Evolutionary conservation across 768 basidiomycete species (phyloP).

Genomic region (Mycena metata): DNA sequence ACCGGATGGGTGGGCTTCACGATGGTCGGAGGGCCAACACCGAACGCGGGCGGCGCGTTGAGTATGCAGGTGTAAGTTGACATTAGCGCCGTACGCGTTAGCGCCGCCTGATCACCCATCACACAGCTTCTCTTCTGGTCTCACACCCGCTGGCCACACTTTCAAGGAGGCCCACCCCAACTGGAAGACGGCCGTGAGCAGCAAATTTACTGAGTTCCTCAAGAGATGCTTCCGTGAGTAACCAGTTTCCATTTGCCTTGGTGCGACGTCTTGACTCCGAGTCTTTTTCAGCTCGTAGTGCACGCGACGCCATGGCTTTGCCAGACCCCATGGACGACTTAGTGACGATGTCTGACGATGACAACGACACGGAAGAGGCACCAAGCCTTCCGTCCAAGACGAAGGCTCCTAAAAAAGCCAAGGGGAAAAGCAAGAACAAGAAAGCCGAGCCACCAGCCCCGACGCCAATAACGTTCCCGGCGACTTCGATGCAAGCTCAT

Average conservation of each 20-base stretch:
- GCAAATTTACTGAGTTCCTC: neutral
- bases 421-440: too few species aligned
- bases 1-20: conserved; percentile 11
- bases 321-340: neutral
- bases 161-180: conserved; percentile 18
- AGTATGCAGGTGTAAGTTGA: conserved; percentile 11
- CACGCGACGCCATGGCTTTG: conserved; percentile 16
- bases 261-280: too few species aligned
- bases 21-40: conserved; percentile 14
- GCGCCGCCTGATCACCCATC: neutral
- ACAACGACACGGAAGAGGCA: neutral
- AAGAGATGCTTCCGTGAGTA: conserved; percentile 15
- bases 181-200: neutral
- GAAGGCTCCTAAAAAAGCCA: too few species aligned
- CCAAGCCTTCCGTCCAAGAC: too few species aligned
- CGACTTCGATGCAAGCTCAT: too few species aligned
- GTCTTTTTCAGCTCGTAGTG: neutral
- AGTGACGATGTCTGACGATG: neutral
- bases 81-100: neutral
- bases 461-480: too few species aligned
- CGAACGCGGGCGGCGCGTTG: neutral
- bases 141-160: neutral
- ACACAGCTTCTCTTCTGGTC: conserved; percentile 5
- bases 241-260: too few species aligned
- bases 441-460: too few species aligned